These are phyloP conservation scores for Massariosphaeria phaeospora DNA, from an alignment of 495 filamentous ascomycete species.

Conservation along the genomic window DNA sequence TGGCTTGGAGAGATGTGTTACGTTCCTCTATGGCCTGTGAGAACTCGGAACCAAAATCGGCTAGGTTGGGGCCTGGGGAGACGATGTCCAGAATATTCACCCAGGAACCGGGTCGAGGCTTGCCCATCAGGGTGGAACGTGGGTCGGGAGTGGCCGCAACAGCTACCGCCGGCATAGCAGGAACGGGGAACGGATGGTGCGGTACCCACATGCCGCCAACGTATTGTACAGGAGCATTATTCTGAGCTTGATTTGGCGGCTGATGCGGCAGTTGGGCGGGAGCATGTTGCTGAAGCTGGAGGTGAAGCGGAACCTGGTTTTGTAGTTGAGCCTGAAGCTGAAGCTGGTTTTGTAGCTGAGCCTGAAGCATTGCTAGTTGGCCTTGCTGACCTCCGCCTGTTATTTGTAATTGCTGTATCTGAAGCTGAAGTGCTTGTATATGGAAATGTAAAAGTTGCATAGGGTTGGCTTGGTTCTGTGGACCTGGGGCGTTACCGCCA, in stretches of 20 bases:
- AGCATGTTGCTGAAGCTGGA: too few species aligned
- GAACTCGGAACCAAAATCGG: slow-evolving; percentile 19
- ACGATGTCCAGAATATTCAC: slow-evolving; percentile 35
- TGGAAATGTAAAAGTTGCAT: slow-evolving; percentile 16
- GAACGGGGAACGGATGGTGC: too few species aligned
- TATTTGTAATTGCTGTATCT: slow-evolving; percentile 22
- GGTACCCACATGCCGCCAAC: too few species aligned
- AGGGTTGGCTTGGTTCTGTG: background rate
- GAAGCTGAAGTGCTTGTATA: slow-evolving; percentile 22
- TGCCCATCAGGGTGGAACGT: slow-evolving; percentile 2
- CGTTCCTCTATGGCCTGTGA: slow-evolving; percentile 17
- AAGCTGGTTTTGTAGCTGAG: slow-evolving; percentile 17
- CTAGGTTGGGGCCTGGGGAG: slow-evolving; percentile 32
- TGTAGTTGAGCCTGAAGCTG: slow-evolving; percentile 15
- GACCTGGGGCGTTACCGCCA: too few species aligned
- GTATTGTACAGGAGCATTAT: too few species aligned
- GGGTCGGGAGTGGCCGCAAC: slow-evolving; percentile 2
- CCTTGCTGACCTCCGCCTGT: background rate
- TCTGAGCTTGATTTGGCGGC: too few species aligned
- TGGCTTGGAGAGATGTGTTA: slow-evolving; percentile 7
- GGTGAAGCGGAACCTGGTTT: slow-evolving; percentile 11
- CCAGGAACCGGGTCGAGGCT: slow-evolving; percentile 37
- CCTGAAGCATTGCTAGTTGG: slow-evolving; percentile 8
- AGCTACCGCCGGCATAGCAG: too few species aligned
- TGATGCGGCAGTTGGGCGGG: too few species aligned